These are phyloP conservation scores for Pharus latifolius DNA, from an alignment of 176 grass and related monocot genomes.

Conservation along the genomic window DNA sequence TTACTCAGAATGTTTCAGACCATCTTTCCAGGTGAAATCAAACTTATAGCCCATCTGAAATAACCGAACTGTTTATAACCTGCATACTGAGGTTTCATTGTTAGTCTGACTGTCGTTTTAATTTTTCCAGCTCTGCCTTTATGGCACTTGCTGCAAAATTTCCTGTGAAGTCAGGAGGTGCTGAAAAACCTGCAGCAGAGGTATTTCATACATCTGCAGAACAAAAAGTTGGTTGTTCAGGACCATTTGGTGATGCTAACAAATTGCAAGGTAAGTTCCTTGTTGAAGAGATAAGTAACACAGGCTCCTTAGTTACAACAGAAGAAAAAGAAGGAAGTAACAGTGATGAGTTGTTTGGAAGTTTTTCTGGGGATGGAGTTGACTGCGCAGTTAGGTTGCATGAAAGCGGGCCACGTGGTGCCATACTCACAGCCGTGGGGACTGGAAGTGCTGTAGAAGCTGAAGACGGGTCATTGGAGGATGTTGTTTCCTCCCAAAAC, in stretches of 20 bases:
- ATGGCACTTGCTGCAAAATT: constrained; percentile 70
- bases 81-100: neutral
- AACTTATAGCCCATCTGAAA: constrained; percentile 6
- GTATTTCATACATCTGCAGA: constrained; percentile 7
- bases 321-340: constrained; percentile 56
- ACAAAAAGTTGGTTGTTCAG: constrained; percentile 20
- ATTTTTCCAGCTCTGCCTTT: constrained; percentile 65
- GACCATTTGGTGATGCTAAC: constrained; percentile 18
- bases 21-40: constrained; percentile 79
- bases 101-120: neutral
- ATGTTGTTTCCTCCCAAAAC: constrained; percentile 56
- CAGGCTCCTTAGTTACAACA: constrained; percentile 21
- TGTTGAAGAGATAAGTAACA: constrained; percentile 34
- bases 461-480: constrained; percentile 37
- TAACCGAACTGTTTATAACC: neutral
- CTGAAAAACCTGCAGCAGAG: constrained; percentile 3
- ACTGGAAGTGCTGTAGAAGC: constrained; percentile 11
- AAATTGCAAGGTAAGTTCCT: constrained; percentile 33
- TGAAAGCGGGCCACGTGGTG: constrained; percentile 16
- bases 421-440: neutral
- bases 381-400: constrained; percentile 14
- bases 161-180: constrained; percentile 24
- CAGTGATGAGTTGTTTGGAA: constrained; percentile 33
- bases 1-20: constrained; percentile 86
- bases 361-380: constrained; percentile 19